Conservation (phyloP, 768 basidiomycete genomes). For the Mycena pura region DNA sequence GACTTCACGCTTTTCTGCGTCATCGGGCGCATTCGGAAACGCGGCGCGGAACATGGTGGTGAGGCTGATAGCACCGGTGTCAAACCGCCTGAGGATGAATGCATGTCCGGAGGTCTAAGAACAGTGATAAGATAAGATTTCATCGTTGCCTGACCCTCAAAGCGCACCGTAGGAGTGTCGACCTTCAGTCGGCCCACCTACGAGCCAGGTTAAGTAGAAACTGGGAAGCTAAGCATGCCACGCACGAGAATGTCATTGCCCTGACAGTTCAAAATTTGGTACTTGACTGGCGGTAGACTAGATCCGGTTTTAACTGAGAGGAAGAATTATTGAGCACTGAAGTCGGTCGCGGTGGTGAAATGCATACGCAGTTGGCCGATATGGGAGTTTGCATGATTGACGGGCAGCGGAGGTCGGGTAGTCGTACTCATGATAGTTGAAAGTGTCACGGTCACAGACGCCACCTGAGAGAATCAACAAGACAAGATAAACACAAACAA, state of each 20-base stretch:
- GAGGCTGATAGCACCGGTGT: slow-evolving; percentile 89
- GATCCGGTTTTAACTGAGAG: slow-evolving; percentile 42
- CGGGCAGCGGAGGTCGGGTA: slow-evolving; percentile 57
- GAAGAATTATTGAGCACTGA: background rate
- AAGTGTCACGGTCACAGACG: slow-evolving; percentile 2
- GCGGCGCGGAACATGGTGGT: slow-evolving; percentile 98
- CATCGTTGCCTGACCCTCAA: slow-evolving; percentile 19
- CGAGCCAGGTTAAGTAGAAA: slow-evolving; percentile 5
- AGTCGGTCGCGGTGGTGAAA: background rate
- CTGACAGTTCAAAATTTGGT: slow-evolving; percentile 89
- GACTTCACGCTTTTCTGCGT: slow-evolving; percentile 79
- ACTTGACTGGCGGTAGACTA: slow-evolving; percentile 83
- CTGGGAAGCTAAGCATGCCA: slow-evolving; percentile 17
- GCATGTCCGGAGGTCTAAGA: slow-evolving; percentile 78
- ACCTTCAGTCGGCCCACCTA: slow-evolving; percentile 92
- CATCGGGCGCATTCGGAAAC: slow-evolving; percentile 81
- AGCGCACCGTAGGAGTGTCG: slow-evolving; percentile 72
- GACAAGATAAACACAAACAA: slow-evolving; percentile 40
- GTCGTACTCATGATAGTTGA: slow-evolving; percentile 40
- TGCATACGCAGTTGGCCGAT: slow-evolving; percentile 40
- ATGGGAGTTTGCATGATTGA: slow-evolving; percentile 56
- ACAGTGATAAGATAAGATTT: slow-evolving; percentile 14
- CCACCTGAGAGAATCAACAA: slow-evolving; percentile 25
- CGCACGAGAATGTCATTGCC: slow-evolving; percentile 85
- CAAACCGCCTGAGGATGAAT: slow-evolving; percentile 92